Evolutionary conservation across 2,329 filamentous ascomycete species (phyloP).

Genomic region (Drechmeria coniospora): DNA sequence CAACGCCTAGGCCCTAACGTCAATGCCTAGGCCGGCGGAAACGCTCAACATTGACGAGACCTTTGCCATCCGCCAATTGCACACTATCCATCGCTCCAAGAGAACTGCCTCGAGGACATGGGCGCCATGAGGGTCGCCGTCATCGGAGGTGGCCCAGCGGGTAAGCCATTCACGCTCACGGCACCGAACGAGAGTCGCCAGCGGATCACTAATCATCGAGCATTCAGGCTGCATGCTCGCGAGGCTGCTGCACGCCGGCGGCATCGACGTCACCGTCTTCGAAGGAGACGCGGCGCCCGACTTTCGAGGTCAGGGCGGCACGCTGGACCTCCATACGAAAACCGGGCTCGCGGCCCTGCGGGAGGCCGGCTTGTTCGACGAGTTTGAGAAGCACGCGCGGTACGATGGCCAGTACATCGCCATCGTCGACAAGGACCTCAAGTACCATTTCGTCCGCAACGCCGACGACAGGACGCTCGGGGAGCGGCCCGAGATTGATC

Average conservation of each 20-base stretch:
- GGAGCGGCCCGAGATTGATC: conserved; percentile 37
- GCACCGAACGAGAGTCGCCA: not conserved
- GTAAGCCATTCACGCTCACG: not conserved
- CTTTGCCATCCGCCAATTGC: too few relatives aligned
- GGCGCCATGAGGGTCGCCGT: not conserved
- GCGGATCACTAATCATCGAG: not conserved
- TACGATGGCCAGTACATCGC: conserved; percentile 35
- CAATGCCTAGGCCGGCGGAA: too few relatives aligned
- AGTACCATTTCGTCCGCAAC: conserved; percentile 16
- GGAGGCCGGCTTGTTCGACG: conserved; percentile 31
- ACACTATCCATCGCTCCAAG: too few relatives aligned
- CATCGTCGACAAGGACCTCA: conserved; percentile 26
- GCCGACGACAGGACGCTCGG: conserved; percentile 9
- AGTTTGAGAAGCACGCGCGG: conserved; percentile 33
- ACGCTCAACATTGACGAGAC: too few relatives aligned
- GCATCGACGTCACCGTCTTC: conserved; percentile 32
- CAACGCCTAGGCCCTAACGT: too few relatives aligned
- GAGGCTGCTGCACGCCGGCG: conserved; percentile 31
- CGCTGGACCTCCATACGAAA: conserved; percentile 35
- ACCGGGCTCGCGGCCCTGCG: conserved; percentile 35
- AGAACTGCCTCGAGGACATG: too few relatives aligned
- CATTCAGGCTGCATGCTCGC: conserved; percentile 18
- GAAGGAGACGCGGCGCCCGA: conserved; percentile 29
- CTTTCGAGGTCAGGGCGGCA: conserved; percentile 34
- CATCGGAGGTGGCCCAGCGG: conserved; percentile 1